These are phyloP conservation scores for Tylopilus felleus DNA, from an alignment of 768 basidiomycete genomes.

Conservation along the genomic window DNA sequence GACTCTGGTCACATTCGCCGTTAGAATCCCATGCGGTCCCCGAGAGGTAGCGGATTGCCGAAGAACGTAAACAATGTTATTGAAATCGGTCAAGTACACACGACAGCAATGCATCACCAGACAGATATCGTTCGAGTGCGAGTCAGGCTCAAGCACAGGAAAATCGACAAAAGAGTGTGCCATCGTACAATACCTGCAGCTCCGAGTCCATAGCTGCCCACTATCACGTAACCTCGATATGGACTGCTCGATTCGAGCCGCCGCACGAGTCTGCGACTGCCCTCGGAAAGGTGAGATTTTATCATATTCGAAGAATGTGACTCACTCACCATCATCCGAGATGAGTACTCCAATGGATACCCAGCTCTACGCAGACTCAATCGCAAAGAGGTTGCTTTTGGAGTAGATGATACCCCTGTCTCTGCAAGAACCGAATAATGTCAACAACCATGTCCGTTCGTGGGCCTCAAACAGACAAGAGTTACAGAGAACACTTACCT, in stretches of 20 bases:
- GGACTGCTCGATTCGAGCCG: no score
- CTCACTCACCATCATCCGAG: neutral
- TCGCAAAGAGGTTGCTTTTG: neutral
- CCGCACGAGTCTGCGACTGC: no score
- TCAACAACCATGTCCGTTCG: neutral
- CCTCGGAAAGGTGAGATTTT: neutral
- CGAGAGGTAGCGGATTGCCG: no score
- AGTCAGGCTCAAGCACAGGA: neutral
- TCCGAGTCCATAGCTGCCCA: neutral
- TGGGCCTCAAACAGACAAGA: neutral
- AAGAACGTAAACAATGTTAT: no score
- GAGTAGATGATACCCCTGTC: neutral
- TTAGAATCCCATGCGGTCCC: no score
- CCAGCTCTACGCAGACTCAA: neutral
- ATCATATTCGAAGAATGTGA: neutral
- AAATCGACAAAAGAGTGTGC: neutral
- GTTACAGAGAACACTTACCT: neutral
- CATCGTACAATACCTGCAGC: neutral
- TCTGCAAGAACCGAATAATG: neutral
- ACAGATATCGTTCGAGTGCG: neutral
- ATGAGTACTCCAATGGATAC: neutral
- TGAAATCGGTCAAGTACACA: no score
- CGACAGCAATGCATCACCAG: neutral
- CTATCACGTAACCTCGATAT: neutral
- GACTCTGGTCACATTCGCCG: no score